Evolutionary conservation across 345 rosid species (phyloP).

Genomic region (Eucalyptus caleyi): DNA sequence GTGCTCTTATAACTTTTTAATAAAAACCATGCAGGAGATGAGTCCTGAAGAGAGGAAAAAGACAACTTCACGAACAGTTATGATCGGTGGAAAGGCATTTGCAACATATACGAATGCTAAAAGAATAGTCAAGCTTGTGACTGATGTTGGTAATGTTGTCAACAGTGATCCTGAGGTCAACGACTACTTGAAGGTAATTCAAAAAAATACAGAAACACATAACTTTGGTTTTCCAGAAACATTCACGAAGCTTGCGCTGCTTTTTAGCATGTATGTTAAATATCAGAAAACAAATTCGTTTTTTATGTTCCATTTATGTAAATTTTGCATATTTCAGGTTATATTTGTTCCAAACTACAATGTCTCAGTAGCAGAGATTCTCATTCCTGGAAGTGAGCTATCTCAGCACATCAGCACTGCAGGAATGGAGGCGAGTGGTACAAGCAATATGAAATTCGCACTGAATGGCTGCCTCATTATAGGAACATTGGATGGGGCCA

Average conservation of each 20-base stretch:
- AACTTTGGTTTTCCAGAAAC: not conserved
- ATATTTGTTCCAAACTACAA: slow-evolving; percentile 96
- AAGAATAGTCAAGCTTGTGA: slow-evolving; percentile 88
- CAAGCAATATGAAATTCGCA: slow-evolving; percentile 98
- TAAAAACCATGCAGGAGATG: slow-evolving; percentile 47
- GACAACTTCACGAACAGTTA: slow-evolving; percentile 75
- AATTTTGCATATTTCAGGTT: slow-evolving; percentile 35
- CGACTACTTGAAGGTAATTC: slow-evolving; percentile 62
- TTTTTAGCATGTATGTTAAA: not conserved
- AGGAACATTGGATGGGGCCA: slow-evolving; percentile 96
- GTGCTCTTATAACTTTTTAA: not conserved
- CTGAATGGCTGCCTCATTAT: slow-evolving; percentile 94
- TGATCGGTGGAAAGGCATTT: slow-evolving; percentile 99
- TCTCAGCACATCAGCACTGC: slow-evolving; percentile 99
- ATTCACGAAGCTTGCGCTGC: not conserved
- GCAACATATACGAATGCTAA: slow-evolving; percentile 96
- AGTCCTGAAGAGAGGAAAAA: slow-evolving; percentile 72
- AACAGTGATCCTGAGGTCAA: slow-evolving; percentile 92
- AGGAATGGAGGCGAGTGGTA: slow-evolving; percentile 99
- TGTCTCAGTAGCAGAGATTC: slow-evolving; percentile 88
- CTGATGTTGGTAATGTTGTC: slow-evolving; percentile 87
- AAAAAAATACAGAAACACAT: not conserved
- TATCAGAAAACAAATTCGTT: not conserved
- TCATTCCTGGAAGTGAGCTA: slow-evolving; percentile 94
- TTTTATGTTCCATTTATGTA: not conserved